Conservation (phyloP, 345 rosid species). For the Camelina sativa region DNA sequence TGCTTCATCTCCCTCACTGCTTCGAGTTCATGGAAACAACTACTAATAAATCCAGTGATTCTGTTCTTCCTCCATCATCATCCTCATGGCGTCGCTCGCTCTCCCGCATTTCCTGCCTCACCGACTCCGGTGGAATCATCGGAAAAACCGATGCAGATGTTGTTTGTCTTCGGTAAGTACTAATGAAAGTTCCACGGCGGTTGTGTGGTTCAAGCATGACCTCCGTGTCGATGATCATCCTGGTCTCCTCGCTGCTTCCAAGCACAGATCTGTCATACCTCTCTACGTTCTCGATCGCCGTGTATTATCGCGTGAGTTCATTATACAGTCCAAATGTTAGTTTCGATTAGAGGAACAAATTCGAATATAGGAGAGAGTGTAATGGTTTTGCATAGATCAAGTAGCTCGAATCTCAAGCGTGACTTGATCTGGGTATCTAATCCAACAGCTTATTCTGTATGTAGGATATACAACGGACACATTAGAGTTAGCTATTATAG, state of each 20-base stretch:
- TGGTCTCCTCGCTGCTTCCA: conserved; percentile 65
- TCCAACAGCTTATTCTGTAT: conserved; percentile 37
- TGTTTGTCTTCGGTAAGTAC: conserved; percentile 28
- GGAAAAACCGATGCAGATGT: conserved; percentile 30
- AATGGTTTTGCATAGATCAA: conserved; percentile 2
- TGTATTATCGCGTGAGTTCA: conserved; percentile 65
- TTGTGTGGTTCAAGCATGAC: conserved; percentile 94
- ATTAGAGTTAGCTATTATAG: conserved; percentile 68
- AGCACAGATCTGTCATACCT: conserved; percentile 54
- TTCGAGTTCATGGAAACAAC: conserved; percentile 46
- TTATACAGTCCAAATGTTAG: not conserved
- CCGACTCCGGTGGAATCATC: conserved; percentile 24
- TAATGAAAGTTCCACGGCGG: conserved; percentile 51
- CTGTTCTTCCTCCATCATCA: conserved; percentile 3
- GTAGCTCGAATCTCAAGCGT: not conserved
- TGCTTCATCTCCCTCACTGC: not conserved
- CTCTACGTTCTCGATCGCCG: conserved; percentile 85
- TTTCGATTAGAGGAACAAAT: not conserved
- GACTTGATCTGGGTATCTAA: not conserved
- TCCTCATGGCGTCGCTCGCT: conserved; percentile 55
- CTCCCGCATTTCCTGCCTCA: conserved; percentile 46
- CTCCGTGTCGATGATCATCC: conserved; percentile 88
- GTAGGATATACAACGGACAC: conserved; percentile 78
- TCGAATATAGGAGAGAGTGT: conserved; percentile 1
- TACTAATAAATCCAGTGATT: not conserved